These are phyloP conservation scores for Eucalyptus curtisii DNA, from an alignment of 345 rosid genomes.

Conservation along the genomic window DNA sequence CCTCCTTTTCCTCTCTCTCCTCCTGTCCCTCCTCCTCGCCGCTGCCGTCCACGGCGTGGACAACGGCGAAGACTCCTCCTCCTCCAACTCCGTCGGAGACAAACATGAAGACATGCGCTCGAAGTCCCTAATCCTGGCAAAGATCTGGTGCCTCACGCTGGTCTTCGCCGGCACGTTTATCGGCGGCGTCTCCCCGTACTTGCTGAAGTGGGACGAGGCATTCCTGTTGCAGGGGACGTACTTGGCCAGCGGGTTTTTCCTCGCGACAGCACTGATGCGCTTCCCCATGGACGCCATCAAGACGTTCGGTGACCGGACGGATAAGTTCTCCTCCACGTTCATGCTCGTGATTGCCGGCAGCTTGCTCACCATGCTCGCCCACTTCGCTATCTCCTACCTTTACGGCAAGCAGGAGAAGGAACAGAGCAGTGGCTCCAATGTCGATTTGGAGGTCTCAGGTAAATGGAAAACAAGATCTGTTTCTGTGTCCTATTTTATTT, in stretches of 20 bases:
- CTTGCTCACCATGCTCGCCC: slow-evolving; percentile 59
- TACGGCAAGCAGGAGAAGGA: slow-evolving; percentile 13
- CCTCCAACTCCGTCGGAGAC: neutral
- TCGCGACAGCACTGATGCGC: slow-evolving; percentile 87
- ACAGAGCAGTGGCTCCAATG: neutral
- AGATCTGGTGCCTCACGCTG: neutral
- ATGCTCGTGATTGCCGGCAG: slow-evolving; percentile 60
- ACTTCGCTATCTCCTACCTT: slow-evolving; percentile 32
- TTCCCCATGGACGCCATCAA: slow-evolving; percentile 68
- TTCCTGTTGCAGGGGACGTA: slow-evolving; percentile 70
- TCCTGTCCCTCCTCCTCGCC: neutral
- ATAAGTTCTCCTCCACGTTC: slow-evolving; percentile 49
- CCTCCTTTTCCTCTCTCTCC: neutral
- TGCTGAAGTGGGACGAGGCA: slow-evolving; percentile 73
- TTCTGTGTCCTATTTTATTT: rapidly evolving
- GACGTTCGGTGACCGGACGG: slow-evolving; percentile 42
- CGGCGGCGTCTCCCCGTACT: slow-evolving; percentile 74
- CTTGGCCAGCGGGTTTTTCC: slow-evolving; percentile 76
- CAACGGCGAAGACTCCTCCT: neutral
- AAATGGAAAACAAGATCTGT: neutral
- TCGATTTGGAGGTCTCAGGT: slow-evolving; percentile 58
- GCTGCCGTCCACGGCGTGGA: neutral
- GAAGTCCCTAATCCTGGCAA: neutral
- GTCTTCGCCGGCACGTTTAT: slow-evolving; percentile 15
- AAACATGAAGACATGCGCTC: rapidly evolving